Conservation (phyloP, 305 asterid species). For the Fraxinus nigra region DNA sequence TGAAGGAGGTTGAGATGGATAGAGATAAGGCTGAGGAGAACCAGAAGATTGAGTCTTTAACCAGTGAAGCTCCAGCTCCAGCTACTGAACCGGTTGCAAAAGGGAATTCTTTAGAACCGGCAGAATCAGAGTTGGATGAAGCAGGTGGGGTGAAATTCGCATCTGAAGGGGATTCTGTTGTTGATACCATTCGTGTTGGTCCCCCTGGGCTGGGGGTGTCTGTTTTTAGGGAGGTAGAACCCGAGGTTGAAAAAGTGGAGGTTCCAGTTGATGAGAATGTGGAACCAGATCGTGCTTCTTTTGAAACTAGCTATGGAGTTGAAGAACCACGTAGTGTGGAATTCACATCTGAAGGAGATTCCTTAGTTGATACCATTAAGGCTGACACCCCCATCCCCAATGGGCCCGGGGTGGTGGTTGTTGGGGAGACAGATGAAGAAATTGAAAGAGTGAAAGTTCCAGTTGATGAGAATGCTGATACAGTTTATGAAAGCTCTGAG, state of each 20-base stretch:
- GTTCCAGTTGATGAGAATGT: conserved; percentile 15
- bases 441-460: conserved; percentile 30
- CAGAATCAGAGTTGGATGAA: conserved; percentile 25
- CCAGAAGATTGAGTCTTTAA: conserved; percentile 11
- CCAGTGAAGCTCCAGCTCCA: conserved; percentile 17
- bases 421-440: conserved; percentile 33
- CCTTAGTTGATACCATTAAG: conserved; percentile 36
- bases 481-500: conserved; percentile 18
- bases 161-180: conserved; percentile 37
- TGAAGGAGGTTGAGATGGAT: background rate
- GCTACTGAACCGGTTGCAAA: conserved; percentile 21
- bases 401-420: conserved; percentile 39
- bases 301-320: background rate
- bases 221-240: too few relatives aligned
- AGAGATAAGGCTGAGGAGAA: background rate
- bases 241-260: background rate
- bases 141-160: conserved; percentile 28
- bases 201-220: conserved; percentile 33
- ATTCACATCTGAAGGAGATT: conserved; percentile 37
- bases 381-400: conserved; percentile 34
- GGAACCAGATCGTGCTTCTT: background rate
- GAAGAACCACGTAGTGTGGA: conserved; percentile 11
- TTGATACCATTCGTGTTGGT: conserved; percentile 36
- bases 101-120: conserved; percentile 18
- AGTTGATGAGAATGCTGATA: conserved; percentile 9